phyloP scores from a whole-genome alignment of 306 rosid genomes.

The Myrica gale region DNA sequence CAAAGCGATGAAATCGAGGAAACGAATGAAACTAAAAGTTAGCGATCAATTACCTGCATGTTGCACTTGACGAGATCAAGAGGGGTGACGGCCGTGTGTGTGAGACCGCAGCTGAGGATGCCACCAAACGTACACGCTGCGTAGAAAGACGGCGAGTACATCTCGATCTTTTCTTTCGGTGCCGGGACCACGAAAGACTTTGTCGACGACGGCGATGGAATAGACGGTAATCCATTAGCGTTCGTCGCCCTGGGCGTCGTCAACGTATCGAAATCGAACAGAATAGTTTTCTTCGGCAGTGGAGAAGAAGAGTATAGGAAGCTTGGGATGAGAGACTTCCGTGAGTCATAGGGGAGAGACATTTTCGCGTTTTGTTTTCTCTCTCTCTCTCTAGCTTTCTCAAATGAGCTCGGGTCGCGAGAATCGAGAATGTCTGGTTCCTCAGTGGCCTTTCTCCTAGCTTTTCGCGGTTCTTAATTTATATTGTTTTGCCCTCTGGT shows the following conservation, averaged over 20 bases:
- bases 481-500: not conserved
- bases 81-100: conserved; percentile 78
- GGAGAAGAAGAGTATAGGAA: conserved; percentile 47
- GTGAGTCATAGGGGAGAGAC: conserved; percentile 41
- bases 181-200: conserved; percentile 40
- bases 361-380: conserved; percentile 6
- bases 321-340: conserved; percentile 50
- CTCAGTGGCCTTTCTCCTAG: not conserved
- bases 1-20: not conserved
- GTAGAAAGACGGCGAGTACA: conserved; percentile 67
- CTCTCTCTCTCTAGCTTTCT: not conserved
- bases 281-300: conserved; percentile 18
- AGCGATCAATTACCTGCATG: conserved; percentile 60
- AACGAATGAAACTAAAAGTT: not conserved
- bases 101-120: conserved; percentile 52
- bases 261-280: conserved; percentile 28
- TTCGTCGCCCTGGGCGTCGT: conserved; percentile 2
- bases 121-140: conserved; percentile 59
- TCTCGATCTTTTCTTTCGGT: conserved; percentile 46
- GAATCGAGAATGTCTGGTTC: not conserved
- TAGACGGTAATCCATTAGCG: conserved; percentile 12
- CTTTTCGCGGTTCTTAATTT: conserved; percentile 23
- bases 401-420: conserved; percentile 4
- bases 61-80: conserved; percentile 79
- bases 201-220: conserved; percentile 8